Percentiles rank a stretch among this genome's conserved stretches.
These are phyloP conservation scores for Calophaca sinica DNA, from an alignment of 306 rosid species.

Conservation along the genomic window DNA sequence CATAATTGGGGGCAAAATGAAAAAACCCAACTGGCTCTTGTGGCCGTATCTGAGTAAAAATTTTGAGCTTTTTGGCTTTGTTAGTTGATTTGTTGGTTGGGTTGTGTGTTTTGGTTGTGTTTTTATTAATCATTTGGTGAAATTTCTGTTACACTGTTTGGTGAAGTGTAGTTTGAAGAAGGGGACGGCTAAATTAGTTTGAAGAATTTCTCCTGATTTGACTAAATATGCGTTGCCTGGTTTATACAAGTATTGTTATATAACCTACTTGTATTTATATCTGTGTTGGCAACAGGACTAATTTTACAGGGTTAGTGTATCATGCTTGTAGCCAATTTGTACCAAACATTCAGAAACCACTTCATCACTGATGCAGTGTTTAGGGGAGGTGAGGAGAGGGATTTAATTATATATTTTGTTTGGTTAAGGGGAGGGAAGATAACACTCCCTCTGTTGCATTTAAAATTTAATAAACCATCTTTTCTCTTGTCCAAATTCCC, in stretches of 20 bases:
- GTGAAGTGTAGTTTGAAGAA: background rate
- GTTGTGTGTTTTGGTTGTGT: background rate
- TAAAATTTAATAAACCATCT: no score
- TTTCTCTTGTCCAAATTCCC: no score
- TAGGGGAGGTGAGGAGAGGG: background rate
- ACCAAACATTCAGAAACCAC: background rate
- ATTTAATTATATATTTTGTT: no score
- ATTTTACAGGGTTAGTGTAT: background rate
- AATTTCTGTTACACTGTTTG: background rate
- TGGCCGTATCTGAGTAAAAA: background rate
- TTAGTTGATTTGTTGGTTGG: constrained; percentile 17
- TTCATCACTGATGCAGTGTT: background rate
- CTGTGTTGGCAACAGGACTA: constrained; percentile 17
- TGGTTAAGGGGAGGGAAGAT: background rate
- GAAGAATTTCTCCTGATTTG: background rate
- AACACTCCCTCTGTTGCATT: no score
- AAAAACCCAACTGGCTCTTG: background rate
- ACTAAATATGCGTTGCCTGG: background rate
- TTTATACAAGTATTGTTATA: background rate
- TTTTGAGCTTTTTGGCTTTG: background rate
- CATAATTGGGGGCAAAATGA: background rate
- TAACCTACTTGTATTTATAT: background rate
- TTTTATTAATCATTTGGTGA: constrained; percentile 10
- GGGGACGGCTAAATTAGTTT: background rate
- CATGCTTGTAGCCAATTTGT: background rate